A percentile compares a stretch with the other conserved stretches of the same genome.
These are phyloP conservation scores for sorghum (Sorghum bicolor) DNA, from an alignment of 176 grass and related monocot species.

Conservation along the genomic window DNA sequence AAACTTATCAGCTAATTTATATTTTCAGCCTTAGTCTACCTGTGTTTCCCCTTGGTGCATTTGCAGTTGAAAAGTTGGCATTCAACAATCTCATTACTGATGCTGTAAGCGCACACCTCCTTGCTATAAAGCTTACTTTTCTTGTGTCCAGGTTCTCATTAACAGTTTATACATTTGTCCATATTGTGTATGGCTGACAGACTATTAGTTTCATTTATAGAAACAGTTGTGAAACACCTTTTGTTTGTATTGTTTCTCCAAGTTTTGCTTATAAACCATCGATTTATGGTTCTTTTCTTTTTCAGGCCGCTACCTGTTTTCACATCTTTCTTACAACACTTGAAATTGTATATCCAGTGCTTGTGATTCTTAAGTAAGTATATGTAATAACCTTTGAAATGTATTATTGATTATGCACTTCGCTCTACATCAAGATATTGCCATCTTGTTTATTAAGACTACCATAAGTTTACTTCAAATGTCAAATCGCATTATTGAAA, in stretches of 20 bases:
- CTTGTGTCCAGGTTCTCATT: background rate
- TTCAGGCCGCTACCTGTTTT: conserved; percentile 61
- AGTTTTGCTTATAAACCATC: background rate
- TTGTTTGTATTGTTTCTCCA: background rate
- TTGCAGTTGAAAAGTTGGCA: conserved; percentile 79
- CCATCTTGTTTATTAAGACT: background rate
- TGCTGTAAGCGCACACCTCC: conserved; percentile 53
- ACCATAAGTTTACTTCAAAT: no score
- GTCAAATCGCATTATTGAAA: no score
- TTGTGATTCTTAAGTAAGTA: conserved; percentile 90
- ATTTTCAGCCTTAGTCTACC: conserved; percentile 71
- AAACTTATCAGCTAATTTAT: background rate
- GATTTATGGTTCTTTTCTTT: background rate
- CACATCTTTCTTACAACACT: conserved; percentile 59
- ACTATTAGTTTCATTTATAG: background rate
- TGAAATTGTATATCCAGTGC: conserved; percentile 79
- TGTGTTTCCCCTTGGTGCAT: conserved; percentile 68
- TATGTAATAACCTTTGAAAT: conserved; percentile 1
- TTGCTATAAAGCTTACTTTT: conserved; percentile 21
- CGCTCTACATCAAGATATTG: background rate
- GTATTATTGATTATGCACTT: background rate
- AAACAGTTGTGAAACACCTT: background rate
- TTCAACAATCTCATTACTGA: conserved; percentile 58
- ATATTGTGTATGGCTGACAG: background rate
- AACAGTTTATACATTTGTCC: conserved; percentile 8